These are phyloP conservation scores for Penicillium verrucosum DNA, from an alignment of 2,329 filamentous ascomycete species.

Conservation along the genomic window DNA sequence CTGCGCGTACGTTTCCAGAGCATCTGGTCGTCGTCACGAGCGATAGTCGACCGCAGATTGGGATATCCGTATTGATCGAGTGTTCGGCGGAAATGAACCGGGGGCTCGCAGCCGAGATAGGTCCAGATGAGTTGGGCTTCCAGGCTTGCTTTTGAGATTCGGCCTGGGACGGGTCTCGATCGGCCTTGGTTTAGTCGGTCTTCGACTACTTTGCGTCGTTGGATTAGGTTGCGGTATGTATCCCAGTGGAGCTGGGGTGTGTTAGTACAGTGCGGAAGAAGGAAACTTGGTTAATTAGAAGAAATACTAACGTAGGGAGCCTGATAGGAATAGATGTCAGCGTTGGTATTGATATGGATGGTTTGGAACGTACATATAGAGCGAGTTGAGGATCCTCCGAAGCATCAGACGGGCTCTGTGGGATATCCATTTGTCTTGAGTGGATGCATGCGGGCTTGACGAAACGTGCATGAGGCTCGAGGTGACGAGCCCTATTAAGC, in stretches of 20 bases:
- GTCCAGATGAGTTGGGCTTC: constrained; percentile 63
- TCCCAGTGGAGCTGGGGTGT: constrained; percentile 57
- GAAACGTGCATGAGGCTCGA: constrained; percentile 41
- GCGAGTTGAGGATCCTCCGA: constrained; percentile 27
- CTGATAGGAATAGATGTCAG: constrained; percentile 13
- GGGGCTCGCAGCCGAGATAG: constrained; percentile 59
- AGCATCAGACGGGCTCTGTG: constrained; percentile 7
- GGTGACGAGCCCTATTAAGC: constrained; percentile 37
- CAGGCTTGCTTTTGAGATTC: constrained; percentile 53
- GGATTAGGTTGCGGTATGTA: constrained; percentile 57
- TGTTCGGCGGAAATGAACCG: constrained; percentile 60
- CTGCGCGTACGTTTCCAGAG: constrained; percentile 62
- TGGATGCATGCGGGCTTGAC: constrained; percentile 37
- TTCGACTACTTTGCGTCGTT: constrained; percentile 55
- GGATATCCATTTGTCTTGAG: constrained; percentile 27
- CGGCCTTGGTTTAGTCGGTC: constrained; percentile 54
- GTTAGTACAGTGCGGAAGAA: background rate
- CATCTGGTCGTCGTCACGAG: constrained; percentile 65
- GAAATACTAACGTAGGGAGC: constrained; percentile 28
- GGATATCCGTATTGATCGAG: constrained; percentile 64
- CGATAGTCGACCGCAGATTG: constrained; percentile 57
- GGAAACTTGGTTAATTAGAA: accelerated
- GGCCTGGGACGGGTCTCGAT: constrained; percentile 54
- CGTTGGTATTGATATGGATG: too few species aligned
- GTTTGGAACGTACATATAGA: constrained; percentile 27